Conservation (phyloP, 345 rosid species). For the Gossypium arboreum region DNA sequence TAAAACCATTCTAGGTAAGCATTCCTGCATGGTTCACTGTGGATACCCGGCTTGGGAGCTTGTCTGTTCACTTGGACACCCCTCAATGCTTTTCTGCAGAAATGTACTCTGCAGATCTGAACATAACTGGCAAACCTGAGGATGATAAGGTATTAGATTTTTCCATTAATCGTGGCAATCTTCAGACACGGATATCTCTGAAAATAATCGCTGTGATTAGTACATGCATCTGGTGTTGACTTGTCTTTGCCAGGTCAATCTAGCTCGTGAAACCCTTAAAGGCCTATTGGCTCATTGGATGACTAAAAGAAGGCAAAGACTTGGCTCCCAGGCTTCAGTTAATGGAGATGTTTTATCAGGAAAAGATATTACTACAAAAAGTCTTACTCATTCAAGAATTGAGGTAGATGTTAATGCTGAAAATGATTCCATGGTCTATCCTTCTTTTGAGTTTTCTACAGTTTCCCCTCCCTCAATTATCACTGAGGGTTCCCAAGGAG, state of each 20-base stretch:
- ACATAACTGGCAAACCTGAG: slow-evolving; percentile 86
- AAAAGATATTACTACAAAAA: slow-evolving; percentile 61
- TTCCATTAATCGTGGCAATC: background rate
- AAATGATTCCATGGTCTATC: slow-evolving; percentile 79
- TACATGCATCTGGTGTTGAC: slow-evolving; percentile 1
- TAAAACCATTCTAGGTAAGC: slow-evolving; percentile 61
- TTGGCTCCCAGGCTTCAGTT: slow-evolving; percentile 57
- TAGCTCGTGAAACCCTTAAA: slow-evolving; percentile 95
- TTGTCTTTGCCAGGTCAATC: slow-evolving; percentile 61
- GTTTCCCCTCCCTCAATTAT: slow-evolving; percentile 86
- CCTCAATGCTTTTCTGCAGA: slow-evolving; percentile 99
- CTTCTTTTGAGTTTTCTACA: slow-evolving; percentile 83
- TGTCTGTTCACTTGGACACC: slow-evolving; percentile 90
- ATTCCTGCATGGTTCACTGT: slow-evolving; percentile 97
- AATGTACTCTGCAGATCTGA: slow-evolving; percentile 96
- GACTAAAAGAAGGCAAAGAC: slow-evolving; percentile 75
- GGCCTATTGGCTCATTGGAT: slow-evolving; percentile 94
- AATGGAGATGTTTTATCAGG: slow-evolving; percentile 69
- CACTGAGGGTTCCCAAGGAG: slow-evolving; percentile 97
- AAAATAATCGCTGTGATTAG: background rate
- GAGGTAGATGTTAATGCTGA: slow-evolving; percentile 69
- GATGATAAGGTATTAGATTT: slow-evolving; percentile 75
- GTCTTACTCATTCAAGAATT: slow-evolving; percentile 50
- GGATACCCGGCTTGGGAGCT: slow-evolving; percentile 95
- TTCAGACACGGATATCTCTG: background rate